phyloP scores from a whole-genome alignment of 2,329 filamentous ascomycete species.

The Colletotrichum sidae region DNA sequence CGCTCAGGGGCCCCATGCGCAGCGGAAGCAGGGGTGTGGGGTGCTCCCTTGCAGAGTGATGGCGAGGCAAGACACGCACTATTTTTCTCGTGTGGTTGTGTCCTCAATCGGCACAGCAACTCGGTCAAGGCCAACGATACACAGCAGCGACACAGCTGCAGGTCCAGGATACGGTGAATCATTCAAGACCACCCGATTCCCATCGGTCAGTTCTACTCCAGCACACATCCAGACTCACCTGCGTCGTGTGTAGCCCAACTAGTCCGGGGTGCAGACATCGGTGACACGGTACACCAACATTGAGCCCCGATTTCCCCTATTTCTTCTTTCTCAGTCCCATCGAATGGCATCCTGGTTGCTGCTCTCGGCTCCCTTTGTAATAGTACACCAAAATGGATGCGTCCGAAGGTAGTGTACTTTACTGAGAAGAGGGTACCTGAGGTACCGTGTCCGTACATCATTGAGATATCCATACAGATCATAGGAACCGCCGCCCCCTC shows the following conservation, averaged over 20 bases:
- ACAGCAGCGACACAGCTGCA: slow-evolving; percentile 18
- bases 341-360: slow-evolving; percentile 13
- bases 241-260: slow-evolving; percentile 6
- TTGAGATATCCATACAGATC: too few species aligned
- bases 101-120: too few species aligned
- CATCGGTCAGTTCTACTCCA: not conserved
- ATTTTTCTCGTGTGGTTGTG: too few species aligned
- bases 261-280: slow-evolving; percentile 16
- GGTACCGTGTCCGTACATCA: too few species aligned
- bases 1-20: slow-evolving; percentile 28
- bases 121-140: not conserved
- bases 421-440: too few species aligned
- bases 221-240: not conserved
- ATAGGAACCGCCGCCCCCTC: too few species aligned
- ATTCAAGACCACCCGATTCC: not conserved
- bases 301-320: slow-evolving; percentile 33
- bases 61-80: too few species aligned
- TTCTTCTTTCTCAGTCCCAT: slow-evolving; percentile 5
- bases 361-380: too few species aligned
- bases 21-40: slow-evolving; percentile 24
- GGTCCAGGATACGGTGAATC: slow-evolving; percentile 1
- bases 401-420: too few species aligned
- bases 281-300: slow-evolving; percentile 20
- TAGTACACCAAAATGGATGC: too few species aligned
- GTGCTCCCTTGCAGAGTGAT: slow-evolving; percentile 10